Percentiles rank a stretch among this genome's conserved stretches.
phyloP scores from a whole-genome alignment of 352 stramenopile genomes.

The Phytophthora citricola region DNA sequence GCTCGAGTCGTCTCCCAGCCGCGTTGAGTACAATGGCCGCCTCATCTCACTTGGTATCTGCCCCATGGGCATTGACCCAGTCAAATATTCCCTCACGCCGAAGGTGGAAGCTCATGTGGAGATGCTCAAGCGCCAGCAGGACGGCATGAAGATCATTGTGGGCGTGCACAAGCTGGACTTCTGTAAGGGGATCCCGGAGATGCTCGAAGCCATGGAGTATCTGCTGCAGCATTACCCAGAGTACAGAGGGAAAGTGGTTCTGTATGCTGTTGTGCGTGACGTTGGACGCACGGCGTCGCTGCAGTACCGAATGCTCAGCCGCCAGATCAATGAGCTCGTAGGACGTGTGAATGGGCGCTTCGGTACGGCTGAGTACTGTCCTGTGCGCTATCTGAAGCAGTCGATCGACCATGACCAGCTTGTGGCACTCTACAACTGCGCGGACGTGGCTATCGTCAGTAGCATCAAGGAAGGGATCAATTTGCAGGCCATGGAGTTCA shows the following conservation, averaged over 20 bases:
- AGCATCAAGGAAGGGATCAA: constrained; percentile 93
- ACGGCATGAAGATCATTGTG: constrained; percentile 82
- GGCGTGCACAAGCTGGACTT: constrained; percentile 84
- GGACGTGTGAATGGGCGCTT: constrained; percentile 89
- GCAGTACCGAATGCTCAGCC: constrained; percentile 85
- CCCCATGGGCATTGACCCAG: constrained; percentile 90
- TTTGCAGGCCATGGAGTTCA: constrained; percentile 92
- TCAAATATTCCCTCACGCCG: constrained; percentile 79
- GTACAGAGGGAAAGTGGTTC: constrained; percentile 93
- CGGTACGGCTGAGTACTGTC: constrained; percentile 88
- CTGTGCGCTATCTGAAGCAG: constrained; percentile 90
- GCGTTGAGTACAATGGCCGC: constrained; percentile 87
- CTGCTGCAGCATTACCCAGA: constrained; percentile 90
- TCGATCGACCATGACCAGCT: constrained; percentile 89
- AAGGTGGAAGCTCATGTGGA: constrained; percentile 62
- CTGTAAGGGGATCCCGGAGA: constrained; percentile 89
- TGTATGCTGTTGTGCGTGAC: constrained; percentile 94
- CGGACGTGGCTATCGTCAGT: constrained; percentile 89
- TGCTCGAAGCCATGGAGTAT: constrained; percentile 91
- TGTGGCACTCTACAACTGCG: constrained; percentile 89
- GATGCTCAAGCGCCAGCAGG: constrained; percentile 58
- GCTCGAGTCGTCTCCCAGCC: constrained; percentile 86
- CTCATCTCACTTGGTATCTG: constrained; percentile 90
- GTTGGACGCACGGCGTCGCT: constrained; percentile 63
- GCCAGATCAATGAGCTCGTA: constrained; percentile 91